Evolutionary conservation across 768 basidiomycete species (phyloP), one percentile per base, ranked within the genome.

Genomic region (Clitopilus passeckerianus): DNA sequence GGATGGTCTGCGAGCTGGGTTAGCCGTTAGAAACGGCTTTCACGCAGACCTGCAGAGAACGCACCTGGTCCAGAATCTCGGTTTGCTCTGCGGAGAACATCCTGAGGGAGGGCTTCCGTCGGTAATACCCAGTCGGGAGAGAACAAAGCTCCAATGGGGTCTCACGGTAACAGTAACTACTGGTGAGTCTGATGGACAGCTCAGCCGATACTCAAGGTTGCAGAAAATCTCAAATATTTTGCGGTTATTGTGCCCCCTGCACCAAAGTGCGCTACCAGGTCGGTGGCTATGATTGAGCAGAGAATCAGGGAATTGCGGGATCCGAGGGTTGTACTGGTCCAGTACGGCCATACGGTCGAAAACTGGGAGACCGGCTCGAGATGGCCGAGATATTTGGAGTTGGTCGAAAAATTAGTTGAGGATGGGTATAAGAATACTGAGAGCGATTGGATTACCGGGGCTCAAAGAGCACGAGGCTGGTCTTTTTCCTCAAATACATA

Each of bases 181-280:
- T n/a, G n/a, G n/a, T n/a, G n/a, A n/a, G n/a, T n/a, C 52, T 68
- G 67, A 65, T 65, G 67, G 2, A 66, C 57, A 44, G 60, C 58
- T 16, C 67, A 66, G 52, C 46, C 60, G 33, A 55, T 68, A 23
- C 58, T 68, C 1, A 61, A 62, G 44, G 41, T 68, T 3, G 65
- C 65, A 18, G 41, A 53, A 53, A 63, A 61, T 41, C 59, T 68
- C 9, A 64, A 58, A 30, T 66, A 68, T 35, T 68, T 68, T 34
- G 61, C 64, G 22, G 61, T 68, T 5, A 50, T 66, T 34, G 59
- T 67, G 7, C 58, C 66, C 12, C 57, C 59, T 7, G 56, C 53
- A 30, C 61, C 34, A 33, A 64, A 65, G 53, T 58, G 63, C n/a
- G 46, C 59, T 22, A 46, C 57, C 8, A 50, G 22, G 46, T 50